A percentile compares a stretch with the other conserved stretches of the same genome.
These are phyloP conservation scores for Fonsecaea pedrosoi DNA, from an alignment of 2,329 filamentous ascomycete species.

Conservation along the genomic window DNA sequence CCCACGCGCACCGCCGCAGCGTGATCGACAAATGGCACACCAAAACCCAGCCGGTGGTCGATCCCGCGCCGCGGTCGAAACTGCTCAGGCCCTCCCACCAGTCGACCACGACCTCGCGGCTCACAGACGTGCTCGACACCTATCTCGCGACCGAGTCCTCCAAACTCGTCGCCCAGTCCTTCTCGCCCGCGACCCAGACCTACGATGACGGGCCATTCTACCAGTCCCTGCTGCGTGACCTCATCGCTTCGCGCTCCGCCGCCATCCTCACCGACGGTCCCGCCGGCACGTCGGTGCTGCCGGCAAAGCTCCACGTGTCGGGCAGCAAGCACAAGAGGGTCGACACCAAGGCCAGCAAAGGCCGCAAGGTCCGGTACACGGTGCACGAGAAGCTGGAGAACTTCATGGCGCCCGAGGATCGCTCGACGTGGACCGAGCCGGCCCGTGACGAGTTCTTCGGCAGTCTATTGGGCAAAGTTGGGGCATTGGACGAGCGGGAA, in stretches of 20 bases:
- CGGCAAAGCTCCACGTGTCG: conserved; percentile 49
- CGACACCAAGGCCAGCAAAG: conserved; percentile 94
- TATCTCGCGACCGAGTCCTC: conserved; percentile 51
- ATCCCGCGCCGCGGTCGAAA: conserved; percentile 65
- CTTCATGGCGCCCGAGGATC: conserved; percentile 78
- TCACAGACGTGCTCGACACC: conserved; percentile 53
- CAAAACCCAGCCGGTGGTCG: conserved; percentile 68
- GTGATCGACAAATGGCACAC: conserved; percentile 89
- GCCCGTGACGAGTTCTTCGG: conserved; percentile 80
- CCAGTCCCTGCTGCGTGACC: conserved; percentile 86
- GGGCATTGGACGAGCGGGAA: conserved; percentile 66
- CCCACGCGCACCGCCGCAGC: conserved; percentile 68
- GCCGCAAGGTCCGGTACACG: conserved; percentile 89
- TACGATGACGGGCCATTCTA: conserved; percentile 98
- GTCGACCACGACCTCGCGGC: conserved; percentile 54
- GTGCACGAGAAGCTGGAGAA: conserved; percentile 98
- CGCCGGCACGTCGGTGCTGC: conserved; percentile 48
- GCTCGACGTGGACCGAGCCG: conserved; percentile 84
- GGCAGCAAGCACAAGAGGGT: conserved; percentile 72
- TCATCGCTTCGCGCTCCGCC: conserved; percentile 78
- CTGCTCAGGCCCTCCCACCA: conserved; percentile 61
- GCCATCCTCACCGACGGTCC: conserved; percentile 50
- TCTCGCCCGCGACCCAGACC: conserved; percentile 60
- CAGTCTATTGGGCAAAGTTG: conserved; percentile 74
- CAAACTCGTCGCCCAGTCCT: conserved; percentile 40